Percentiles rank a stretch among this genome's conserved stretches.
Conservation (phyloP, 2,329 filamentous ascomycete species). For the Claviceps sp. region DNA sequence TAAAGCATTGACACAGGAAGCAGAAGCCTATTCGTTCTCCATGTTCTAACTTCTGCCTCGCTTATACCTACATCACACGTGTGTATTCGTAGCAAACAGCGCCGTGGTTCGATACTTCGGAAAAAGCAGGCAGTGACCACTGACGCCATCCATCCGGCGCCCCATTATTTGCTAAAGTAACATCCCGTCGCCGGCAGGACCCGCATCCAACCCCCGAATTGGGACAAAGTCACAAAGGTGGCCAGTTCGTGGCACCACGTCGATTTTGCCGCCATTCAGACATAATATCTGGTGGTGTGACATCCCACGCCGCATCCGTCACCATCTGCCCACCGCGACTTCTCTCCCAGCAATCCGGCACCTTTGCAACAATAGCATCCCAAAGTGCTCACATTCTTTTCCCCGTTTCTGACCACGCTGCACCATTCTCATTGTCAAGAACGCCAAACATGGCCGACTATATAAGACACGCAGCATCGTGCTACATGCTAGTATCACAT, state of each 20-base stretch:
- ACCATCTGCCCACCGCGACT: slow-evolving; percentile 4
- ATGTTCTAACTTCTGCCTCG: neutral
- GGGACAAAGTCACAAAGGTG: neutral
- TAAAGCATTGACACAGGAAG: neutral
- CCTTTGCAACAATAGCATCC: too few relatives aligned
- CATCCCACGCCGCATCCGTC: neutral
- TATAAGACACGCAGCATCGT: neutral
- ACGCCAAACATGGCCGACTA: neutral
- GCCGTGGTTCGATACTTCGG: slow-evolving; percentile 3
- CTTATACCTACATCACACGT: too few relatives aligned
- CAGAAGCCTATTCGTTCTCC: neutral
- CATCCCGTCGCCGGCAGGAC: neutral
- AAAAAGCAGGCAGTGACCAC: neutral
- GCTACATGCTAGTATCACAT: neutral
- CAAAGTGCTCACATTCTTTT: neutral
- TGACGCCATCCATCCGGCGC: neutral
- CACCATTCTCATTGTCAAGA: too few relatives aligned
- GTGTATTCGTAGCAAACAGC: too few relatives aligned
- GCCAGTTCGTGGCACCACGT: slow-evolving; percentile 1
- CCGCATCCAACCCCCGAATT: neutral
- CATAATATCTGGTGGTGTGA: slow-evolving; percentile 2
- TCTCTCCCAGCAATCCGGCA: neutral
- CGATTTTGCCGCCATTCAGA: neutral
- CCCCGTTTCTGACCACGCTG: neutral
- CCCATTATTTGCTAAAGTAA: neutral